Conservation (phyloP, 306 rosid species). For the Morella rubra region DNA sequence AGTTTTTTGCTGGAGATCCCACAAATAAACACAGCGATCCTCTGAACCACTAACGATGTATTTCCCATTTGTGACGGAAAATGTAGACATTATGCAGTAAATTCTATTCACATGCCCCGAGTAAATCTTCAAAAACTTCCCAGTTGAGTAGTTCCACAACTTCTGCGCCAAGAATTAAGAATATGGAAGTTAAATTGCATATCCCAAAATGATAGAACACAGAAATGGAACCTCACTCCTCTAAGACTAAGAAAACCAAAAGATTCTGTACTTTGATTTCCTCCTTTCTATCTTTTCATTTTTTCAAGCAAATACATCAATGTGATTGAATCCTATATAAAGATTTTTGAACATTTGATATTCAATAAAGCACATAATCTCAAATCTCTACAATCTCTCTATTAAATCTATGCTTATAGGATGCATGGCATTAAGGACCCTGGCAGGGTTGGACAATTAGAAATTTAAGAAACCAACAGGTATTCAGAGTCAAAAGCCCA, state of each 20-base stretch:
- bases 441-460: no score
- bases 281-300: not conserved
- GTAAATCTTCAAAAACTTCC: constrained; percentile 64
- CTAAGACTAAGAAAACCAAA: not conserved
- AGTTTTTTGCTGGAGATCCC: constrained; percentile 86
- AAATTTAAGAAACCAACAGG: no score
- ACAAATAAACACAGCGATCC: constrained; percentile 74
- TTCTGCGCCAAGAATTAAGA: constrained; percentile 52
- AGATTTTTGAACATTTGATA: no score
- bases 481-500: no score
- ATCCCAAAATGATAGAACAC: not conserved
- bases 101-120: constrained; percentile 61
- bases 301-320: not conserved
- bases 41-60: constrained; percentile 93
- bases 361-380: not conserved
- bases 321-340: not conserved
- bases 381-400: not conserved
- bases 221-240: not conserved
- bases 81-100: constrained; percentile 77
- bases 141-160: constrained; percentile 77
- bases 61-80: constrained; percentile 85
- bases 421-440: no score
- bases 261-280: not conserved
- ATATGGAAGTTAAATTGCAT: not conserved
- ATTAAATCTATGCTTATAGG: no score